Evolutionary conservation across 192 early-diverging fungal genomes (phyloP), one percentile per base, ranked within the genome.

Genomic region (Coemansia biformis): DNA sequence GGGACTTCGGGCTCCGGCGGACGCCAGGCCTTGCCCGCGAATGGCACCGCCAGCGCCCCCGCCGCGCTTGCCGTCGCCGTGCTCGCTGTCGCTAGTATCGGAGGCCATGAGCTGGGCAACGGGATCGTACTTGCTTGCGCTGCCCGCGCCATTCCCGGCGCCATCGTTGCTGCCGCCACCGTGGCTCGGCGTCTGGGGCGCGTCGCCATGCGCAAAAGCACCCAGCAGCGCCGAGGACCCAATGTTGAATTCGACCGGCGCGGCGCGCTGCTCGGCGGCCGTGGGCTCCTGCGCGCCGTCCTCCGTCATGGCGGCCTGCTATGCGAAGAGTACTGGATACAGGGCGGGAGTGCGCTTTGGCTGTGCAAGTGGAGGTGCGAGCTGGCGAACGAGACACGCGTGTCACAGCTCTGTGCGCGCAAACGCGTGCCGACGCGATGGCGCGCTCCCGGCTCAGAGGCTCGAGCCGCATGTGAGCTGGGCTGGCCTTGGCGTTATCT

Each of bases 21-120:
- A n/a, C n/a, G n/a, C n/a, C n/a, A n/a, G n/a, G n/a, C n/a, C n/a
- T n/a, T n/a, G n/a, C n/a, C n/a, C n/a, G n/a, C n/a, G n/a, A n/a
- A n/a, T n/a, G n/a, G n/a, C n/a, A n/a, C n/a, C n/a, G n/a, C n/a
- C n/a, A n/a, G n/a, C n/a, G n/a, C n/a, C n/a, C n/a, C n/a, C 26
- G 26, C 26, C 4, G 26, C 26, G 19, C 17, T 46, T 38, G 49
- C 29, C 46, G 8, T 9, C 9, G 29, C 24, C 6, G 3, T 26
- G 24, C 15, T 43, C 53, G 34, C 47, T 39, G 13, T 51, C 57
- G 16, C 38, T 46, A 19, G 46, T 45, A 26, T 70, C 59, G 2
- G 59, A 58, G 13, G 24, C 48, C 15, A 72, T 57, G 4, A 72
- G 48, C 52, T 72, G 57, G 12, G 56, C 68, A 9, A 72, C 32